These are phyloP conservation scores for Pseudogymnoascus sp. DNA, from an alignment of 2,329 filamentous ascomycete genomes.

Conservation along the genomic window DNA sequence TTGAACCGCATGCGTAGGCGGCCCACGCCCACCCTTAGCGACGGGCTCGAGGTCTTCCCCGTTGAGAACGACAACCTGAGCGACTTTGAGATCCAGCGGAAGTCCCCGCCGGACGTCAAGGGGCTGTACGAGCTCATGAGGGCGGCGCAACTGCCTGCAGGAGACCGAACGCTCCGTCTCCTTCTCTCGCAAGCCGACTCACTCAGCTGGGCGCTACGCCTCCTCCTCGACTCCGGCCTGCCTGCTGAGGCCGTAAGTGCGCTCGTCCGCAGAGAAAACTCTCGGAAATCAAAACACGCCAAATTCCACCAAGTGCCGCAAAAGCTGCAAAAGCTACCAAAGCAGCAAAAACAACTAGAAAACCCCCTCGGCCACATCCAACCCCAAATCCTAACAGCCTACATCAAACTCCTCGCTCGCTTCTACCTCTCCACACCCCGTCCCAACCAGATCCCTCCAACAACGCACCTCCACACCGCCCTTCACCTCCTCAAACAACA, in stretches of 20 bases:
- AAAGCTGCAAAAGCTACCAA: background rate
- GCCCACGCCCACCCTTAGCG: slow-evolving; percentile 46
- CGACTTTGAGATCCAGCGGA: slow-evolving; percentile 57
- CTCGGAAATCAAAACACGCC: background rate
- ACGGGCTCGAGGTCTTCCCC: slow-evolving; percentile 47
- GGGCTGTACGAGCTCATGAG: slow-evolving; percentile 55
- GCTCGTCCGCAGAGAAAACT: background rate
- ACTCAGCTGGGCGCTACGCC: background rate
- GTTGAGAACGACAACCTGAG: slow-evolving; percentile 52
- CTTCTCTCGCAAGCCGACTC: background rate
- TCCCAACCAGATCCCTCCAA: background rate
- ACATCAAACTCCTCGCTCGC: slow-evolving; percentile 44
- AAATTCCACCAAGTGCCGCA: background rate
- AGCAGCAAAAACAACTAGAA: slow-evolving; percentile 31
- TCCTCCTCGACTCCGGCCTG: background rate
- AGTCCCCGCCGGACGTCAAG: slow-evolving; percentile 51
- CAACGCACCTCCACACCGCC: background rate
- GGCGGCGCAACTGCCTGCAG: background rate
- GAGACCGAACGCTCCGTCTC: background rate
- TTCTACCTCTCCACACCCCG: slow-evolving; percentile 23
- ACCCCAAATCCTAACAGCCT: slow-evolving; percentile 39
- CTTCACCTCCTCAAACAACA: background rate
- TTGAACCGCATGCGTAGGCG: slow-evolving; percentile 15
- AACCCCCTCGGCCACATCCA: slow-evolving; percentile 28
- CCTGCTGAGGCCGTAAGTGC: background rate